These are phyloP conservation scores for Grigorovia jiainica DNA, from an alignment of 805 yeast genomes.

Conservation along the genomic window DNA sequence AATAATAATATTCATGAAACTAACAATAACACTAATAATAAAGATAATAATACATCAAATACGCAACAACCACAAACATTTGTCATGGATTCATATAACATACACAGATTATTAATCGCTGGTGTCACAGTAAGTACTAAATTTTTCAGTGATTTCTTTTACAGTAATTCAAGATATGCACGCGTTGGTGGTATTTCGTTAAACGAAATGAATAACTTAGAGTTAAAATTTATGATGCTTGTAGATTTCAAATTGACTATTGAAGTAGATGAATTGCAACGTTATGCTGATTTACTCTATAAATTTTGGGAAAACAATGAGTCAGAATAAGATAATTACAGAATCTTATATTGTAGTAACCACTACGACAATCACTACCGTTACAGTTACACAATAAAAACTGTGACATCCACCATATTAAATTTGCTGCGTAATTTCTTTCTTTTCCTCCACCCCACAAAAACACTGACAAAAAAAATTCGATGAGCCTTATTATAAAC, in stretches of 20 bases:
- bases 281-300: conserved; percentile 77
- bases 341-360: too few relatives aligned
- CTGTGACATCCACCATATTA: too few relatives aligned
- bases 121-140: conserved; percentile 93
- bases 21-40: background rate
- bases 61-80: conserved; percentile 51
- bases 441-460: too few relatives aligned
- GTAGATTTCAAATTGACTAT: conserved; percentile 82
- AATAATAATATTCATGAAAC: background rate
- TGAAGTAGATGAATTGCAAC: conserved; percentile 81
- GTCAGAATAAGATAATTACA: too few relatives aligned
- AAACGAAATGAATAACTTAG: conserved; percentile 85
- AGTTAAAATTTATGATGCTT: conserved; percentile 73
- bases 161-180: conserved; percentile 88
- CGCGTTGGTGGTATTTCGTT: conserved; percentile 91
- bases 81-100: conserved; percentile 92
- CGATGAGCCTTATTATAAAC: too few relatives aligned
- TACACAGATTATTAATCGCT: conserved; percentile 83
- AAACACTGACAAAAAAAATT: too few relatives aligned
- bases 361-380: too few relatives aligned
- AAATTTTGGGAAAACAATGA: conserved; percentile 47
- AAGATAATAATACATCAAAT: background rate
- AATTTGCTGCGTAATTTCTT: too few relatives aligned
- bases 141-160: conserved; percentile 86
- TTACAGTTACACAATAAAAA: too few relatives aligned